Evolutionary conservation across 2,329 filamentous ascomycete genomes (phyloP).

Genomic region (Sporothrix phasma): DNA sequence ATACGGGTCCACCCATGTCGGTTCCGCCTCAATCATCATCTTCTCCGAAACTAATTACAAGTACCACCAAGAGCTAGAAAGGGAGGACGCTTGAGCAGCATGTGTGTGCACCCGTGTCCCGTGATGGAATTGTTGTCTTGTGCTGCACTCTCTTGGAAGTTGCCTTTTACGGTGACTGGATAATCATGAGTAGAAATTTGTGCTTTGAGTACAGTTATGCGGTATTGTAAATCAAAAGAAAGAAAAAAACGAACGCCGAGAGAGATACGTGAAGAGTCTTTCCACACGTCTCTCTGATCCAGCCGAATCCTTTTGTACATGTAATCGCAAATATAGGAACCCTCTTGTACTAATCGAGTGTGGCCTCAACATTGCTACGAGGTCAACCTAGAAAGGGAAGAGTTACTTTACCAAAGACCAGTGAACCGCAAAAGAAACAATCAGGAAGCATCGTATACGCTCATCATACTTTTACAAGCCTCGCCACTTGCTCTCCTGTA

Average conservation of each 20-base stretch:
- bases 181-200: not conserved
- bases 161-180: not conserved
- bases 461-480: not conserved
- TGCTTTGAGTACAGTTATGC: not conserved
- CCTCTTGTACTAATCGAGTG: too few species aligned
- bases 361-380: too few species aligned
- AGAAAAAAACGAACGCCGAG: slow-evolving; percentile 9
- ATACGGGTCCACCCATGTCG: not conserved
- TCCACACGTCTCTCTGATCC: not conserved
- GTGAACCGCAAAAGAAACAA: too few species aligned
- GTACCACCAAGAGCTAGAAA: not conserved
- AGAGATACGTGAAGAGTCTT: slow-evolving; percentile 19
- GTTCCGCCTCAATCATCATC: not conserved
- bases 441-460: not conserved
- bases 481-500: not conserved
- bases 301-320: not conserved
- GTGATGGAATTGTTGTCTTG: not conserved
- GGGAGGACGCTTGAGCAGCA: not conserved
- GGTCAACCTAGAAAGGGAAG: not conserved
- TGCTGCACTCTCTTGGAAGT: too few species aligned
- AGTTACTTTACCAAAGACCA: not conserved
- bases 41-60: not conserved
- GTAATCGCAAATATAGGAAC: not conserved
- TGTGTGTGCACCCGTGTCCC: not conserved
- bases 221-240: not conserved